Evolutionary conservation across 164 flowering plant species (phyloP), one percentile per base, ranked within the genome.

Genomic region (Malania oleifera): DNA sequence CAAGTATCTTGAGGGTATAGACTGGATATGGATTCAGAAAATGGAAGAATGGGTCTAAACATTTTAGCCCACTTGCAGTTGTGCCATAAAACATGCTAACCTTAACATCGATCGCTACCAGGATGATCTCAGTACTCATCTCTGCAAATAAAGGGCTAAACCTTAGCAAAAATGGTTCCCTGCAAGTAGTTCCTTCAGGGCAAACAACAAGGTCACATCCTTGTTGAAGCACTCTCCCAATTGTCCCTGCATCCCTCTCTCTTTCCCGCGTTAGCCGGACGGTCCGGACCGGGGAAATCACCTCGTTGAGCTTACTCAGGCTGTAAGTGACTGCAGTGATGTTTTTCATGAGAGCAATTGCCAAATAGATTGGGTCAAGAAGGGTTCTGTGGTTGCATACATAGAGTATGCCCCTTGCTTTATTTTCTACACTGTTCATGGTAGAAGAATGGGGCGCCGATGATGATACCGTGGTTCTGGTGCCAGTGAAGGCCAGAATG

Each of bases 311-410:
- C 38, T 37, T 18, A 22, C 55, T 52, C 37, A 28, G 3, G 12
- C 55, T 52, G 55, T 52, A 52, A 15, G 55, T 52, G 7, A 52
- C 55, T 15, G 37, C 19, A 17, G 54, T 25, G 17, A 57, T 44
- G 1, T 71, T 63, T 7, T 55, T 62, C 37, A 18, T 22, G 0
- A 69, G 67, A 3, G 54, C 31, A 6, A 48, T 12, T 13, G 65
- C 29, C 9, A 77, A 28, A 54, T 46, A 74, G 2, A 79, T 1
- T 23, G 83, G 83, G 69, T 79, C 81, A 0, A 74, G 22, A 8
- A 74, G 66, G 1, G 96, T 81, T 17, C 81, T 69, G 51, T 86
- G 96, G 76, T 77, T 81, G 78, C 91, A 78, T 1, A 81, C 74
- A 52, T 79, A 84, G 54, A 84, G 78, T 8, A 60, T 56, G 0